Evolutionary conservation across 257 asterid genomes (phyloP), one percentile per base, ranked within the genome.

Genomic region (Asclepias syriaca): DNA sequence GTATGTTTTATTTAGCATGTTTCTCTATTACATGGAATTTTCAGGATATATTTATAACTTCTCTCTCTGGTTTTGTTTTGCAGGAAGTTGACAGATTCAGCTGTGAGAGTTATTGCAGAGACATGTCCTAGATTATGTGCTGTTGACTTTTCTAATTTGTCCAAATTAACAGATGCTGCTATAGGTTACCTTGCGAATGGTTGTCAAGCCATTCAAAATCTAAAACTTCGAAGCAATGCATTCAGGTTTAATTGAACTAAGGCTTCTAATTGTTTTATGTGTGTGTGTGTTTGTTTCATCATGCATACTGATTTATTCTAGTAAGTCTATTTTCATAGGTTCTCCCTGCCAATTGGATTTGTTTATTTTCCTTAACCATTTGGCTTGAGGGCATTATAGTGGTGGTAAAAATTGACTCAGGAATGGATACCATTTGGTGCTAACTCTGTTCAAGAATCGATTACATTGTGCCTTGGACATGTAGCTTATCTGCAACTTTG

Each of bases 131-230:
- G 78, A 72, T 84, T 93, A 72, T 73, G 77, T 69, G 85, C 91
- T 37, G 64, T 93, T 65, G 96, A 93, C 86, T 85, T 93, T 15
- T 63, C 81, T 3, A 88, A 88, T 74, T 75, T 93, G 84, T 19
- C 68, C 81, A 88, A 82, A 70, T 82, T 93, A 88, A 89, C 97
- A 21, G 98, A 93, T 82, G 64, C 81, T 77, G 89, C 97, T 70
- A 43, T 93, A 22, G 95, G 86, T 45, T 86, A 83, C 75, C 96
- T 91, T 78, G 96, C 97, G 63, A 93, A 87, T 85, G 96, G 98
- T 71, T 91, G 98, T 74, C 83, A 59, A 74, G 84, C 82, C 60
- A 75, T 93, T 79, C 87, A 85, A 66, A 74, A 63, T 59, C 87
- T 93, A 75, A 93, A 82, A 75, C 63, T 91, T 54, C 73, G 93